phyloP scores from a whole-genome alignment of 371 early-diverging fungal genomes.

The Cokeromyces recurvatus region DNA sequence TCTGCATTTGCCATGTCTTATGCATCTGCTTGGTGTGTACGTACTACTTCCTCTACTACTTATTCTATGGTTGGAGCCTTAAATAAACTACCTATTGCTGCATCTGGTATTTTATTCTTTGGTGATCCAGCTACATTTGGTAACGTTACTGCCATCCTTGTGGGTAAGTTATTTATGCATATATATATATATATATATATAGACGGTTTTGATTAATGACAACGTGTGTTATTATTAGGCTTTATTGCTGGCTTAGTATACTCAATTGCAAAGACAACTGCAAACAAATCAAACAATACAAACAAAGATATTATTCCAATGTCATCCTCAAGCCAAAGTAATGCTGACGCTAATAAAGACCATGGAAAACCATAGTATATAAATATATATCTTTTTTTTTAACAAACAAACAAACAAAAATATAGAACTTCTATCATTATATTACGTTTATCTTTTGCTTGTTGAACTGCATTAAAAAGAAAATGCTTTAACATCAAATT shows the following conservation, averaged over 20 bases:
- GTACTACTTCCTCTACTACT: slow-evolving; percentile 94
- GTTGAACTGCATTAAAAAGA: no score
- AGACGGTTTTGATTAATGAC: no score
- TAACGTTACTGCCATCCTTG: slow-evolving; percentile 74
- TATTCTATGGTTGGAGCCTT: slow-evolving; percentile 98
- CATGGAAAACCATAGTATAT: slow-evolving; percentile 18
- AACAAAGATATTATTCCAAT: slow-evolving; percentile 26
- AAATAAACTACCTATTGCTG: slow-evolving; percentile 96
- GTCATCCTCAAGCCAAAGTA: slow-evolving; percentile 35
- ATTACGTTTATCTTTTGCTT: no score
- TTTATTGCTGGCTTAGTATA: slow-evolving; percentile 87
- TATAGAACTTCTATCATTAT: no score
- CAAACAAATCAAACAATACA: slow-evolving; percentile 32
- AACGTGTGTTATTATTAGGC: slow-evolving; percentile 35
- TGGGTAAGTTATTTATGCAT: slow-evolving; percentile 43
- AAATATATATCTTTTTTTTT: no score
- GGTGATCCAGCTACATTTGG: slow-evolving; percentile 80
- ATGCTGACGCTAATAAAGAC: slow-evolving; percentile 28
- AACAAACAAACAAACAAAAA: no score
- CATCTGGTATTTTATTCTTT: slow-evolving; percentile 96
- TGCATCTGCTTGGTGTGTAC: slow-evolving; percentile 93
- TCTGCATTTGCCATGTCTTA: slow-evolving; percentile 92
- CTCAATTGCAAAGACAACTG: slow-evolving; percentile 59
- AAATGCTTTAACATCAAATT: no score
- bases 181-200: no score